These are phyloP conservation scores for Schizophyllum amplum DNA, from an alignment of 1,284 basidiomycete species.

Conservation along the genomic window DNA sequence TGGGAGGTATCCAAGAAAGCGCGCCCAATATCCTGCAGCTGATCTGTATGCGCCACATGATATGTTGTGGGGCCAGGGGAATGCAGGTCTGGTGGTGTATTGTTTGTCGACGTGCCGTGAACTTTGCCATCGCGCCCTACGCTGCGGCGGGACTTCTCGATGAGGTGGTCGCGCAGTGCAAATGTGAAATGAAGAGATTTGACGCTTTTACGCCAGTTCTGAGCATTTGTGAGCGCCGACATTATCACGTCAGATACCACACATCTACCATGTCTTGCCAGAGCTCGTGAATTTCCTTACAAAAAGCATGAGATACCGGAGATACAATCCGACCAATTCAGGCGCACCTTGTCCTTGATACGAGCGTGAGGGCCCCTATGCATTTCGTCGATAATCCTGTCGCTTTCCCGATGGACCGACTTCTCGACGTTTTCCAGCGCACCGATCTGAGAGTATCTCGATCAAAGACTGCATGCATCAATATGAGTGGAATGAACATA, in stretches of 20 bases:
- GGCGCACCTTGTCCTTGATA: too few relatives aligned
- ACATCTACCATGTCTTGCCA: slow-evolving; percentile 4
- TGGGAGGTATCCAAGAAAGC: neutral
- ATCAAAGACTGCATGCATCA: too few relatives aligned
- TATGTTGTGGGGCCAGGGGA: slow-evolving; percentile 4
- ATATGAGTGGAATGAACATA: too few relatives aligned
- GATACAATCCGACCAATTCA: too few relatives aligned
- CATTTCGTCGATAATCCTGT: too few relatives aligned
- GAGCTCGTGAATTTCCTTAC: neutral
- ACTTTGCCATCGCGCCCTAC: slow-evolving; percentile 2
- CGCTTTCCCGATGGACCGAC: slow-evolving; percentile 17
- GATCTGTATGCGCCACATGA: slow-evolving; percentile 1
- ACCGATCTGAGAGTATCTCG: too few relatives aligned
- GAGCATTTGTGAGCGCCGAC: neutral
- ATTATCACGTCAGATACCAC: neutral
- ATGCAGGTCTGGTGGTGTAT: slow-evolving; percentile 2
- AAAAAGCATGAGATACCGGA: too few relatives aligned
- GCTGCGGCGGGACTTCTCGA: slow-evolving; percentile 20
- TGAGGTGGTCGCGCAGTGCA: slow-evolving; percentile 31
- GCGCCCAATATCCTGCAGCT: neutral
- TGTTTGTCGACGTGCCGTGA: slow-evolving; percentile 2
- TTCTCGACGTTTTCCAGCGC: slow-evolving; percentile 22
- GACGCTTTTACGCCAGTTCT: slow-evolving; percentile 35
- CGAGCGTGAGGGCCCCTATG: too few relatives aligned
- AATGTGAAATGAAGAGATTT: slow-evolving; percentile 34